A percentile compares a stretch with the other conserved stretches of the same genome.
Conservation (phyloP, 2,329 filamentous ascomycete genomes). For the Diaporthe citri region DNA sequence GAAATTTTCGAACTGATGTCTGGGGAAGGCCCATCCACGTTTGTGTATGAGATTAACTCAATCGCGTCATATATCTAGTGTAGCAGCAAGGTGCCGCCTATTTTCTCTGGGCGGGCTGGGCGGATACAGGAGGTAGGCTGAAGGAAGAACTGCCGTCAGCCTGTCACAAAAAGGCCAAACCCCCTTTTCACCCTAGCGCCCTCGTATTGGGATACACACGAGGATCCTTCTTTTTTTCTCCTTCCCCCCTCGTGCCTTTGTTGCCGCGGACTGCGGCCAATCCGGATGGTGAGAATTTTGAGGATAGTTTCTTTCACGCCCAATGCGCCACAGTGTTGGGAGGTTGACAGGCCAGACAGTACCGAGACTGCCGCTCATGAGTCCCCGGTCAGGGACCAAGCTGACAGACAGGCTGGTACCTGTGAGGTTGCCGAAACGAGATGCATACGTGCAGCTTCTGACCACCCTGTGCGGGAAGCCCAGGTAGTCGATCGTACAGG, state of each 20-base stretch:
- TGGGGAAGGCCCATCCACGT: neutral
- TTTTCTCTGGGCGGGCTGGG: conserved; percentile 11
- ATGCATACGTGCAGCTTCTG: conserved; percentile 12
- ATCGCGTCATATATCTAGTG: conserved; percentile 11
- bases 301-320: neutral
- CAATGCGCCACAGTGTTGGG: neutral
- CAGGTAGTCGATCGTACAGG: neutral
- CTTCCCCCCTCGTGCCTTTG: neutral
- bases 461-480: conserved; percentile 3
- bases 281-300: conserved; percentile 1
- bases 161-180: conserved; percentile 8
- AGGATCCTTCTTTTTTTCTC: conserved; percentile 14
- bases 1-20: neutral
- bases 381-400: conserved; percentile 3
- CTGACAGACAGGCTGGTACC: conserved; percentile 15
- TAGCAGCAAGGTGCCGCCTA: neutral
- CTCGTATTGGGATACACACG: conserved; percentile 37
- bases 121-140: conserved; percentile 18
- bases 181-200: conserved; percentile 37
- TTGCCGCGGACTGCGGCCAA: conserved; percentile 24
- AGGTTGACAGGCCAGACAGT: neutral
- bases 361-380: neutral
- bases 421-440: conserved; percentile 14
- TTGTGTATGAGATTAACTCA: neutral
- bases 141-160: conserved; percentile 16